Base-by-base conservation (phyloP, 2,329 filamentous ascomycete genomes). In the Phymatotrichopsis omnivora region DNA sequence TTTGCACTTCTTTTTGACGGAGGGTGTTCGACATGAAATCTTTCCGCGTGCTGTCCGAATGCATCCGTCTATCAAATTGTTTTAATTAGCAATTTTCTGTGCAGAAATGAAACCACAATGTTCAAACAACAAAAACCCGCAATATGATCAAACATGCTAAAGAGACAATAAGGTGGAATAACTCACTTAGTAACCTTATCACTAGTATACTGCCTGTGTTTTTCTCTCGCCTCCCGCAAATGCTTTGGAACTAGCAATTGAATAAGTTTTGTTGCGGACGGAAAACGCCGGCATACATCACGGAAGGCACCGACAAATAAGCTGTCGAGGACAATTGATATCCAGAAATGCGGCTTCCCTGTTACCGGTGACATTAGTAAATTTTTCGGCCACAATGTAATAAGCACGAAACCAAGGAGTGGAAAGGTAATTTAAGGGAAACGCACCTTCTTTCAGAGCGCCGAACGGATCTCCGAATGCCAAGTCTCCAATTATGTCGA, bases 381-480 rank as follows among this genome's bases (percentile, higher is more conserved):
- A 12, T n/a, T 23, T 11, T 19, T 8, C 12, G n/a, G 16, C 24
- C 3, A 14, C 14, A 33, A 7, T 7, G n/a, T n/a, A n/a, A n/a
- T n/a, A n/a, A n/a, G n/a, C n/a, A 11, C 35, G 7, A 39, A 25
- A 12, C 12, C 23, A 11, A 39, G 37, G 30, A 31, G 42, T 62
- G 59, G 7, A 19, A 14, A 30, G 7, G 22, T 2, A 11, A 10
- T 3, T 22, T 17, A 23, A 16, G 30, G 20, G 19, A 45, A 60
- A 60, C 27, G 52, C 45, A 51, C 60, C 62, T 37, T 59, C 58
- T 12, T 62, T 57, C 2, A 68, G 56, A 53, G 62, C 65, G 10
- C 64, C 66, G 37, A 72, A 73, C 0, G 69, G 65, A 12, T 69
- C 65, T 0, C 71, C 72, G 49, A 75, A 75, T 0, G 71, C 68